phyloP scores from a whole-genome alignment of 306 rosid species.

The Vigna mungo region DNA sequence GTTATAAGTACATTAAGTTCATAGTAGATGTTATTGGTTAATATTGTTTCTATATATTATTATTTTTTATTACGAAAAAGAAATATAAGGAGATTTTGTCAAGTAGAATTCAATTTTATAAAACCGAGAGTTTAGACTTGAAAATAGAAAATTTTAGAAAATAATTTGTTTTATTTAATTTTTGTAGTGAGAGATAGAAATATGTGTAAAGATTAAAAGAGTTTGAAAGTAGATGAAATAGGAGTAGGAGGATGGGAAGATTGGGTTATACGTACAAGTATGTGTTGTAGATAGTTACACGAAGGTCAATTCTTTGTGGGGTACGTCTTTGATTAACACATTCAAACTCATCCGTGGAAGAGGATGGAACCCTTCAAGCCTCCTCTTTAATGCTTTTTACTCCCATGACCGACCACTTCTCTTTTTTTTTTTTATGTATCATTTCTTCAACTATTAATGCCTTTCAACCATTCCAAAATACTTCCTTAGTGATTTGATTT shows the following conservation, averaged over 20 bases:
- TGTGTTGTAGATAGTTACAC: conserved; percentile 26
- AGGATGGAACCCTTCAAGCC: conserved; percentile 37
- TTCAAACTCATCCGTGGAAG: conserved; percentile 33
- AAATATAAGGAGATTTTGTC: no score
- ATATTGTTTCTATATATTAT: no score
- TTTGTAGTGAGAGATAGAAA: no score
- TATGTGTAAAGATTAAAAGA: neutral
- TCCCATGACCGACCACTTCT: conserved; percentile 20
- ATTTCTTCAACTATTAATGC: neutral
- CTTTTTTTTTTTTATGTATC: neutral
- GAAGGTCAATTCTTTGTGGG: conserved; percentile 48
- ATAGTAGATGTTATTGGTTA: no score
- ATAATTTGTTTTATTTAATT: no score
- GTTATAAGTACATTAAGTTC: no score
- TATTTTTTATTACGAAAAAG: no score
- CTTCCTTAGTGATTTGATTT: neutral
- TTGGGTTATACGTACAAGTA: conserved; percentile 6
- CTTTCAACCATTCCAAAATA: neutral
- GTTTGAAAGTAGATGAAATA: conserved; percentile 11
- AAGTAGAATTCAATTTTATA: no score
- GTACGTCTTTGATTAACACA: conserved; percentile 25
- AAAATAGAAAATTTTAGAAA: no score
- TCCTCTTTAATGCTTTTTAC: conserved; percentile 36
- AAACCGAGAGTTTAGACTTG: no score
- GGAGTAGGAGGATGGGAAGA: neutral